These are phyloP conservation scores for Fusarium annulatum DNA, from an alignment of 2,329 filamentous ascomycete species.

Conservation along the genomic window DNA sequence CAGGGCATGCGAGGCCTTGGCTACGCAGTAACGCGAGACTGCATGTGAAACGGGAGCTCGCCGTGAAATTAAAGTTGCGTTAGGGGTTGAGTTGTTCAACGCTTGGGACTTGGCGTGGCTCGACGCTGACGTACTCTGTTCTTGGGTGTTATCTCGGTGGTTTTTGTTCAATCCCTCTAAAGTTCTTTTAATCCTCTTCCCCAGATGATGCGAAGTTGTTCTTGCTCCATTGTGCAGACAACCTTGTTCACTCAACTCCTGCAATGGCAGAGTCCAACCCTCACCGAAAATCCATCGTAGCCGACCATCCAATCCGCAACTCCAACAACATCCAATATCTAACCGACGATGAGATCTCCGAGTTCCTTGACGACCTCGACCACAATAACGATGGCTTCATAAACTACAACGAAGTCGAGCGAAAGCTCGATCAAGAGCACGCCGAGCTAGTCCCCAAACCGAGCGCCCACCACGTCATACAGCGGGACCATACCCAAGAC, in stretches of 20 bases:
- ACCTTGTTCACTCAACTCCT: neutral
- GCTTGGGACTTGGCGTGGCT: slow-evolving; percentile 20
- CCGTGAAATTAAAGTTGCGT: slow-evolving; percentile 6
- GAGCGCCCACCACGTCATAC: slow-evolving; percentile 58
- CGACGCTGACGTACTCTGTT: slow-evolving; percentile 17
- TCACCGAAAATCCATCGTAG: slow-evolving; percentile 29
- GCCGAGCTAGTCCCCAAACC: slow-evolving; percentile 61
- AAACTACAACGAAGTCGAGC: slow-evolving; percentile 63
- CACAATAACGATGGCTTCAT: slow-evolving; percentile 63
- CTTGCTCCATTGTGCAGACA: no score
- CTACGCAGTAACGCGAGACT: neutral
- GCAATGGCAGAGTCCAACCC: slow-evolving; percentile 5
- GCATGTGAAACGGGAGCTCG: neutral
- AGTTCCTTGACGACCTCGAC: slow-evolving; percentile 65
- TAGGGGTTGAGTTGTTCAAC: slow-evolving; percentile 21
- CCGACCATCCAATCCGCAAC: slow-evolving; percentile 43
- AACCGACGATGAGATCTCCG: slow-evolving; percentile 60
- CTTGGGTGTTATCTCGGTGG: neutral
- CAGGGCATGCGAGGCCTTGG: slow-evolving; percentile 11
- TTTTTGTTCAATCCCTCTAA: neutral
- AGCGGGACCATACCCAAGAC: slow-evolving; percentile 47
- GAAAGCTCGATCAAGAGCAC: slow-evolving; percentile 64
- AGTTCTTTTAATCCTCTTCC: neutral
- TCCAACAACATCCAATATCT: slow-evolving; percentile 49
- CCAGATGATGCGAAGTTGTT: accelerated